phyloP scores from a whole-genome alignment of 768 basidiomycete species.

The Pleurotus pulmonarius region DNA sequence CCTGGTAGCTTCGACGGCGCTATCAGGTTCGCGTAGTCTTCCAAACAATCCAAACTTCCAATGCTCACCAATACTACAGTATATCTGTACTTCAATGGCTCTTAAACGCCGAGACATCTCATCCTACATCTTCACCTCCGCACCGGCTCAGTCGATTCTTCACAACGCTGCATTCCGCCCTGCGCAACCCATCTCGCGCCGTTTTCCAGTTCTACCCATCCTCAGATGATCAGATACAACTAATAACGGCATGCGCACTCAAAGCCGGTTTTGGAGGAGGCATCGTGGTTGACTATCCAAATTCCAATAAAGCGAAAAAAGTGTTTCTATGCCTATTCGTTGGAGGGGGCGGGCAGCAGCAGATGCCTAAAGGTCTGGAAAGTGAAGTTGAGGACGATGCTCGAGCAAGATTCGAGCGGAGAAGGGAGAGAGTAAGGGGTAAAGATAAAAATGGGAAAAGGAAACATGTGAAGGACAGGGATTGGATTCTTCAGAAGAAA shows the following conservation, averaged over 20 bases:
- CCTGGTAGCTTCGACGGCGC: slow-evolving; percentile 98
- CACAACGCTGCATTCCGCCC: slow-evolving; percentile 84
- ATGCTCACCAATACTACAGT: slow-evolving; percentile 36
- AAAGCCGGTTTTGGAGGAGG: slow-evolving; percentile 97
- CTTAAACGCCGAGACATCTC: slow-evolving; percentile 91
- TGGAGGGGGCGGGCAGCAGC: slow-evolving; percentile 63
- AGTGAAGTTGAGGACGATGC: slow-evolving; percentile 58
- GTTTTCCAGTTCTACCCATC: slow-evolving; percentile 95
- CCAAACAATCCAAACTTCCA: neutral
- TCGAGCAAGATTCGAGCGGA: slow-evolving; percentile 69
- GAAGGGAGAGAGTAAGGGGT: slow-evolving; percentile 63
- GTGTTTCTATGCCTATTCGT: slow-evolving; percentile 93
- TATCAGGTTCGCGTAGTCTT: slow-evolving; percentile 61
- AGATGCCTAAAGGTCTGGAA: slow-evolving; percentile 75
- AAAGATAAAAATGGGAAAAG: slow-evolving; percentile 64
- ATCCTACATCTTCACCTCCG: slow-evolving; percentile 84
- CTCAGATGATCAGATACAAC: slow-evolving; percentile 93
- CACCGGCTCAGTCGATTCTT: slow-evolving; percentile 87
- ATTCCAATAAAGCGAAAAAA: slow-evolving; percentile 93
- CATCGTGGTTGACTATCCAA: slow-evolving; percentile 94
- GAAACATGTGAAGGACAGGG: slow-evolving; percentile 69
- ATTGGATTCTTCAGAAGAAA: slow-evolving; percentile 98
- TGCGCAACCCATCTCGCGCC: slow-evolving; percentile 82
- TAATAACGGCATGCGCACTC: slow-evolving; percentile 91
- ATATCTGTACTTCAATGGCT: slow-evolving; percentile 99